A percentile compares a stretch with the other conserved stretches of the same genome.
These are phyloP conservation scores for Clarireedia paspali DNA, from an alignment of 2,329 filamentous ascomycete species.

Conservation along the genomic window DNA sequence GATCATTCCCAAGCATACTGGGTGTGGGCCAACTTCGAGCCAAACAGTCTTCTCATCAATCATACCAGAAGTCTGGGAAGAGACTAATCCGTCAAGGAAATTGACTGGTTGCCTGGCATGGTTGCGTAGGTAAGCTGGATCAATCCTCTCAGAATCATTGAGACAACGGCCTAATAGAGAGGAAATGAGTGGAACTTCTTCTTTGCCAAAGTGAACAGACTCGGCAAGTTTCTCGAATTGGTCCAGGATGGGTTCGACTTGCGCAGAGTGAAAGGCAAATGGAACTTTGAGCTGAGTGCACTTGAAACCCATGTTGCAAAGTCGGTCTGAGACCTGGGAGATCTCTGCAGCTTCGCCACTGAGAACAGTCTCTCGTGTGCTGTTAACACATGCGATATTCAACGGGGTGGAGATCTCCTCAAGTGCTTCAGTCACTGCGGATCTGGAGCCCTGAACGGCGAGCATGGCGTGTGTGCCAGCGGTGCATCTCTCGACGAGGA, in stretches of 20 bases:
- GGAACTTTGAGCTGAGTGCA: conserved; percentile 53
- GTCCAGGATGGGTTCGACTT: conserved; percentile 54
- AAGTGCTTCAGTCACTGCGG: conserved; percentile 17
- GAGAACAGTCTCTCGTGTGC: conserved; percentile 8
- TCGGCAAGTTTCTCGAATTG: conserved; percentile 47
- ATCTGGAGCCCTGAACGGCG: conserved; percentile 44
- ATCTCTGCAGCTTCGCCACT: conserved; percentile 35
- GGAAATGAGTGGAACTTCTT: conserved; percentile 55
- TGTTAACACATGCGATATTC: conserved; percentile 9
- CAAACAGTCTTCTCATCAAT: conserved; percentile 61
- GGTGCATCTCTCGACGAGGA: conserved; percentile 58
- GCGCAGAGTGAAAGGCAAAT: conserved; percentile 58
- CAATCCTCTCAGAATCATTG: conserved; percentile 45
- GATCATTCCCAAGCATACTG: conserved; percentile 60
- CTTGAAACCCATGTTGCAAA: conserved; percentile 35
- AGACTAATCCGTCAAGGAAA: conserved; percentile 52
- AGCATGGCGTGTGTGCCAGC: conserved; percentile 60
- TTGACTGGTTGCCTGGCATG: conserved; percentile 60
- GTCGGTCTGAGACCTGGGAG: conserved; percentile 36
- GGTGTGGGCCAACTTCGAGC: conserved; percentile 69
- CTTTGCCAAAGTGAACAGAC: conserved; percentile 45
- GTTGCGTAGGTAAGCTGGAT: conserved; percentile 53
- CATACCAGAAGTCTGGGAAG: conserved; percentile 48
- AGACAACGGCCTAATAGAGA: conserved; percentile 55
- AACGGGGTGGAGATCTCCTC: neutral